phyloP scores from a whole-genome alignment of 495 filamentous ascomycete genomes.

The Aspergillus campestris region DNA sequence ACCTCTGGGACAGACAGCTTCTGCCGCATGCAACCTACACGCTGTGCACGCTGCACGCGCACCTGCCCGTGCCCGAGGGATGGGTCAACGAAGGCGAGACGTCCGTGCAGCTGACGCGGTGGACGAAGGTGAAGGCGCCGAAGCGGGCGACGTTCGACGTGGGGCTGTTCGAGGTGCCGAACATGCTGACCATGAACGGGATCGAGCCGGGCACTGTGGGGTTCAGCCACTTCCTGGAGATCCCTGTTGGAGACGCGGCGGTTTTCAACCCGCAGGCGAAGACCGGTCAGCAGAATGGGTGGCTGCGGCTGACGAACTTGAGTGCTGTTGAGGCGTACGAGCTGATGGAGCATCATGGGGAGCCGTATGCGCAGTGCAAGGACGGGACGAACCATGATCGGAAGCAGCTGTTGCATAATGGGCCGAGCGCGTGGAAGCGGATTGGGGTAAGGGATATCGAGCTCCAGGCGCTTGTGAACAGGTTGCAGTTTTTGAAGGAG shows the following conservation, averaged over 20 bases:
- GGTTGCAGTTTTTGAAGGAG: constrained; percentile 34
- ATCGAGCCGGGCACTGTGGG: constrained; percentile 66
- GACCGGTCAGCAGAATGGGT: constrained; percentile 18
- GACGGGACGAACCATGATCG: constrained; percentile 29
- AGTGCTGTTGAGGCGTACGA: constrained; percentile 27
- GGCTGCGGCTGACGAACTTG: constrained; percentile 24
- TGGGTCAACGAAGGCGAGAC: constrained; percentile 27
- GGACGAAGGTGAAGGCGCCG: constrained; percentile 16
- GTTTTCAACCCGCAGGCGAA: constrained; percentile 28
- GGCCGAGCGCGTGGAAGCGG: constrained; percentile 30
- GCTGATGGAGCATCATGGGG: constrained; percentile 27
- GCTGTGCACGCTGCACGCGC: constrained; percentile 37
- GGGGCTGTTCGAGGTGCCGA: constrained; percentile 54
- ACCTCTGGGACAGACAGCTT: constrained; percentile 50
- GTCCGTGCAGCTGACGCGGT: constrained; percentile 17
- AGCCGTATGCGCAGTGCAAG: constrained; percentile 26
- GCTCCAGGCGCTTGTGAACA: constrained; percentile 27
- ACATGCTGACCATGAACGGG: constrained; percentile 65
- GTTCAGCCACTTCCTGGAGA: constrained; percentile 64
- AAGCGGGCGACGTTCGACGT: constrained; percentile 49
- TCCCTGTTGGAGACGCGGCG: constrained; percentile 54
- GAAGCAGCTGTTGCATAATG: constrained; percentile 25
- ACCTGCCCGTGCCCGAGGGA: constrained; percentile 33
- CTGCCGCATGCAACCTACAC: constrained; percentile 41
- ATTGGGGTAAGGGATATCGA: constrained; percentile 36